Percentiles rank a stretch among this genome's conserved stretches.
Conservation (phyloP, 176 grass and related monocot species). For the Cenchrus fungigraminus region DNA sequence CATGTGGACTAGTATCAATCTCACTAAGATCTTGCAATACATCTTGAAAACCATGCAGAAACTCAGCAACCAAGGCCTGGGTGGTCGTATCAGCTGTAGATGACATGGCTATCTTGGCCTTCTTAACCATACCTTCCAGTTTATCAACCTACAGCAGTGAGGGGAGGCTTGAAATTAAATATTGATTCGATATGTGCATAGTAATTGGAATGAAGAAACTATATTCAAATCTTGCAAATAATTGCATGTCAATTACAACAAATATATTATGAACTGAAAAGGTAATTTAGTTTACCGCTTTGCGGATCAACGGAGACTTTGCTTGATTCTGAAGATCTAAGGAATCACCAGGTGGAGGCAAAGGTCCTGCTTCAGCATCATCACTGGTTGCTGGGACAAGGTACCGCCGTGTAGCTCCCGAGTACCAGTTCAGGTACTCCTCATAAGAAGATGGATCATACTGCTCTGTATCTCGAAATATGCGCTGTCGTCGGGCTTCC, state of each 20-base stretch:
- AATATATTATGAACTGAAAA: slow-evolving; percentile 11
- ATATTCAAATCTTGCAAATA: slow-evolving; percentile 24
- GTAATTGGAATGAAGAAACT: slow-evolving; percentile 12
- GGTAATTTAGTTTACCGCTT: slow-evolving; percentile 50
- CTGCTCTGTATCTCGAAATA: slow-evolving; percentile 56
- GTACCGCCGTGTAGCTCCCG: slow-evolving; percentile 58
- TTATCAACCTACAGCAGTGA: slow-evolving; percentile 56
- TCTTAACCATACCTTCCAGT: slow-evolving; percentile 60
- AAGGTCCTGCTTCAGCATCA: slow-evolving; percentile 52
- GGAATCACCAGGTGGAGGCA: slow-evolving; percentile 29
- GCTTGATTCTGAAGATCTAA: slow-evolving; percentile 40
- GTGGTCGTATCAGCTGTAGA: slow-evolving; percentile 45
- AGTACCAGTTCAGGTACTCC: slow-evolving; percentile 65
- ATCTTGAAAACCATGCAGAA: slow-evolving; percentile 64
- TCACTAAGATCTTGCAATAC: slow-evolving; percentile 60
- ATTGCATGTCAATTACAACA: not conserved
- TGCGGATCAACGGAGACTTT: slow-evolving; percentile 61
- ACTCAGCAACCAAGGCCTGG: slow-evolving; percentile 58
- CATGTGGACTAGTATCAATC: slow-evolving; percentile 28
- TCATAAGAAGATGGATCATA: slow-evolving; percentile 71
- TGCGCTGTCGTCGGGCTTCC: slow-evolving; percentile 56
- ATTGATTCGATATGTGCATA: slow-evolving; percentile 1
- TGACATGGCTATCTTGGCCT: slow-evolving; percentile 52
- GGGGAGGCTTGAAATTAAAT: slow-evolving; percentile 26
- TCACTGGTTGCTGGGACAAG: slow-evolving; percentile 48